These are phyloP conservation scores for Backusella tuberculispora DNA, from an alignment of 192 early-diverging fungal species.

Conservation along the genomic window DNA sequence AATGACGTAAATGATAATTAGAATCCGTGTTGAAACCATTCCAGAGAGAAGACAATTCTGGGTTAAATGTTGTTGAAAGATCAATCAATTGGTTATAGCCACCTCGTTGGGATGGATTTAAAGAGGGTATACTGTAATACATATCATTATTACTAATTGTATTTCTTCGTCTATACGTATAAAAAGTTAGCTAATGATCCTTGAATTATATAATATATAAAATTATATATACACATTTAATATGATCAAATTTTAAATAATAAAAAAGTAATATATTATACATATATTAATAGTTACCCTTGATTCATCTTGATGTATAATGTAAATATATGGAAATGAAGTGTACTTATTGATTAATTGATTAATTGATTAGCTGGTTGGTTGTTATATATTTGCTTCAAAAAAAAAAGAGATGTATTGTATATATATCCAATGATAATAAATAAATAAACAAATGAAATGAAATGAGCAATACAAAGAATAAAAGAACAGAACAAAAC, in stretches of 20 bases:
- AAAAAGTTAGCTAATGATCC: not conserved
- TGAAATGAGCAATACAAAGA: not conserved
- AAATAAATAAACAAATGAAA: not conserved
- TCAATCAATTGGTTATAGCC: not conserved
- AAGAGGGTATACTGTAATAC: not conserved
- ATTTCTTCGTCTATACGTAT: not conserved
- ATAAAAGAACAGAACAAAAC: not conserved
- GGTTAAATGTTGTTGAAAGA: not conserved
- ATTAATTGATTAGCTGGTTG: not conserved
- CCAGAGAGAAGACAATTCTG: not conserved
- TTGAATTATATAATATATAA: not conserved
- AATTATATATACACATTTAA: not conserved
- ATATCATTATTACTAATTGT: not conserved
- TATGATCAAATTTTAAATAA: constrained; percentile 5
- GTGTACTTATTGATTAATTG: not conserved
- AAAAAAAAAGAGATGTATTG: not conserved
- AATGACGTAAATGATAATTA: constrained; percentile 17
- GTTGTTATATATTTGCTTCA: not conserved
- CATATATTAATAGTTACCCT: constrained; percentile 7
- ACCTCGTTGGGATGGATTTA: not conserved
- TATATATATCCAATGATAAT: not conserved
- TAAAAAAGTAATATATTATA: not conserved
- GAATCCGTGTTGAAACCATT: not conserved
- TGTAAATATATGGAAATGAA: not conserved
- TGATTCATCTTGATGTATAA: not conserved